Conservation (phyloP, 75 land plant genomes). For the Pseudotsuga menziesii region DNA sequence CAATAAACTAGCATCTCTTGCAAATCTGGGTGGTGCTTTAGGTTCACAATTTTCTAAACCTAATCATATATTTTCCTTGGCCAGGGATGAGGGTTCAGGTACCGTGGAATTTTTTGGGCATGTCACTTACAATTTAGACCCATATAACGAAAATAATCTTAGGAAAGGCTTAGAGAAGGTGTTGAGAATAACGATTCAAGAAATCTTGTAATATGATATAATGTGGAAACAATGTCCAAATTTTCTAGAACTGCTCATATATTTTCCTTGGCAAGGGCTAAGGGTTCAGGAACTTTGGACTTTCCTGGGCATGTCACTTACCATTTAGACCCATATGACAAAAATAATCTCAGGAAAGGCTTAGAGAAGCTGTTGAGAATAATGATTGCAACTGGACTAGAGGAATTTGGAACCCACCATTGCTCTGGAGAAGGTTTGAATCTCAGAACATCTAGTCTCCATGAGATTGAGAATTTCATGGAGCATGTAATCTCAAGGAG, state of each 20-base stretch:
- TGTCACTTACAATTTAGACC: slow-evolving; percentile 13
- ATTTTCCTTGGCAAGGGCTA: slow-evolving; percentile 58
- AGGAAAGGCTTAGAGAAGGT: slow-evolving; percentile 39
- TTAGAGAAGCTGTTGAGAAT: slow-evolving; percentile 49
- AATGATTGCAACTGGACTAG: slow-evolving; percentile 68
- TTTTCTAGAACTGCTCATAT: slow-evolving; percentile 62
- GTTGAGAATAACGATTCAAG: neutral
- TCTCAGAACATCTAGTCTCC: slow-evolving; percentile 26
- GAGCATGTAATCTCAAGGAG: slow-evolving; percentile 32
- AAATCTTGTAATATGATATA: slow-evolving; percentile 7
- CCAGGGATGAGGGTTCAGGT: too few species aligned
- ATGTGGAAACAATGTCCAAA: slow-evolving; percentile 39
- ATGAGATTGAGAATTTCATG: slow-evolving; percentile 48
- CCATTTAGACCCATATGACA: slow-evolving; percentile 24
- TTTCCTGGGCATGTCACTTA: slow-evolving; percentile 22
- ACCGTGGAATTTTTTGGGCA: too few species aligned
- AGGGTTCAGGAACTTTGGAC: slow-evolving; percentile 44
- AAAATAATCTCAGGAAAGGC: slow-evolving; percentile 34
- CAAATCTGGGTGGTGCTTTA: too few species aligned
- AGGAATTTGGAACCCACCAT: slow-evolving; percentile 63
- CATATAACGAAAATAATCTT: slow-evolving; percentile 35
- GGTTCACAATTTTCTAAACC: too few species aligned
- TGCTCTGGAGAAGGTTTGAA: slow-evolving; percentile 32
- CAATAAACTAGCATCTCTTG: too few species aligned
- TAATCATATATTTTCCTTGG: too few species aligned